Conservation (phyloP, 331 rosid genomes). For the Telfairia occidentalis region DNA sequence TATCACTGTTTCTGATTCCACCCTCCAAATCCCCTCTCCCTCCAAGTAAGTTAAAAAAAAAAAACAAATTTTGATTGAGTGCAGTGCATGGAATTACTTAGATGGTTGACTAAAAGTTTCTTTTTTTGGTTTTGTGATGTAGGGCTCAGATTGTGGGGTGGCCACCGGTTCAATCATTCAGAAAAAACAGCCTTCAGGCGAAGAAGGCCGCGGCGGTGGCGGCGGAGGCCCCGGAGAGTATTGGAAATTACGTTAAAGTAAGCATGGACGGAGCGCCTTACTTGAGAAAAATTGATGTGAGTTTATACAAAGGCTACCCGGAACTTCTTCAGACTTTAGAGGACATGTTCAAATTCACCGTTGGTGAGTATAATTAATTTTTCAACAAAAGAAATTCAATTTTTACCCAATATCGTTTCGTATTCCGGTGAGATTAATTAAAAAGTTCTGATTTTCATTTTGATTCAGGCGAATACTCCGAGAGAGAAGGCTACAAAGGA, state of each 20-base stretch:
- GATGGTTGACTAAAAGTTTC: too few relatives aligned
- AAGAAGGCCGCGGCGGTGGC: conserved; percentile 31
- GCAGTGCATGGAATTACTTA: too few relatives aligned
- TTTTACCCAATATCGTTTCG: background rate
- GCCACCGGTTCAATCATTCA: conserved; percentile 82
- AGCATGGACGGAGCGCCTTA: conserved; percentile 99
- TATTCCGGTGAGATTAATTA: background rate
- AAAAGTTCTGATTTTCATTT: background rate
- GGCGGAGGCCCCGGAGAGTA: conserved; percentile 21
- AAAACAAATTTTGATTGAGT: too few relatives aligned
- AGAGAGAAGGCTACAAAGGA: conserved; percentile 87
- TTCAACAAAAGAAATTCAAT: background rate
- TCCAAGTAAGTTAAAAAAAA: conserved; percentile 73
- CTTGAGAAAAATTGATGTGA: conserved; percentile 79
- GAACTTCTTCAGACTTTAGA: conserved; percentile 67
- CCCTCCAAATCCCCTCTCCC: conserved; percentile 40
- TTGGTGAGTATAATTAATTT: conserved; percentile 30
- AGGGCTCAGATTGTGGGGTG: conserved; percentile 89
- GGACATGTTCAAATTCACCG: conserved; percentile 68
- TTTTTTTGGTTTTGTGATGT: background rate
- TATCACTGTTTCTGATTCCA: background rate
- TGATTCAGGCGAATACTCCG: conserved; percentile 57
- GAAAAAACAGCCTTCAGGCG: conserved; percentile 55
- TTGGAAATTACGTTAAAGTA: conserved; percentile 70
- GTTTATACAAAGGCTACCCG: conserved; percentile 44